Evolutionary conservation across 2,329 filamentous ascomycete species (phyloP), one percentile per base, ranked within the genome.

Genomic region (Colletotrichum godetiae): DNA sequence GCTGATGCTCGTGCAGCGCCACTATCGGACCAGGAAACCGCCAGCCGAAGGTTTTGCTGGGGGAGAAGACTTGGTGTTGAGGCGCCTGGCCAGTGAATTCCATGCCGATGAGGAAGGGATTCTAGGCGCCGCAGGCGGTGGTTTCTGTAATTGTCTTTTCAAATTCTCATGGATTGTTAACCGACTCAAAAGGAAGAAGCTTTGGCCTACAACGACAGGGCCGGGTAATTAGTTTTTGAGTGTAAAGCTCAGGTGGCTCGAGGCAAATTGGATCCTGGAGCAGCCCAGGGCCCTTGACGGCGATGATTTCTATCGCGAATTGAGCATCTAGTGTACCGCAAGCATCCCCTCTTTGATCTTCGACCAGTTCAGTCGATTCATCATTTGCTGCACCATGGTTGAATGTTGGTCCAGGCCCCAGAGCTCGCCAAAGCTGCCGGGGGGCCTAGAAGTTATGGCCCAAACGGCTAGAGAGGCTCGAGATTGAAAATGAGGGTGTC

Each of bases 241-340:
- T 29, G 49, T 56, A 67, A 65, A 62, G 56, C 64, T 68, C 61
- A 65, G 67, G 67, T 66, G 60, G 67, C 60, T 70, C 67, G 24
- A 35, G 55, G 60, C 35, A 66, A 37, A 57, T 73, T 71, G 61
- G 24, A 56, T 46, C 49, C 49, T 37, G 35, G 56, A 37, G 27
- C 42, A 56, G 55, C 42, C 42, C n/a, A n/a, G n/a, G 12, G 35
- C 8, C 31, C 46, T 37, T 15, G 52, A 49, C 58, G 42, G 24
- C 31, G 66, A 63, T 27, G 58, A 68, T 53, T 69, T 53, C 58
- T 37, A 53, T 31, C 22, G 58, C 6, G 52, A 68, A 49, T 37
- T 58, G 58, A 72, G 7, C 37, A 63, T 69, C 55, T 37, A n/a
- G n/a, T n/a, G n/a, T n/a, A 15, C 52, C 37, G 56, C 64, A 31